phyloP scores from a whole-genome alignment of 2,329 filamentous ascomycete species.

The Periconia sp. region DNA sequence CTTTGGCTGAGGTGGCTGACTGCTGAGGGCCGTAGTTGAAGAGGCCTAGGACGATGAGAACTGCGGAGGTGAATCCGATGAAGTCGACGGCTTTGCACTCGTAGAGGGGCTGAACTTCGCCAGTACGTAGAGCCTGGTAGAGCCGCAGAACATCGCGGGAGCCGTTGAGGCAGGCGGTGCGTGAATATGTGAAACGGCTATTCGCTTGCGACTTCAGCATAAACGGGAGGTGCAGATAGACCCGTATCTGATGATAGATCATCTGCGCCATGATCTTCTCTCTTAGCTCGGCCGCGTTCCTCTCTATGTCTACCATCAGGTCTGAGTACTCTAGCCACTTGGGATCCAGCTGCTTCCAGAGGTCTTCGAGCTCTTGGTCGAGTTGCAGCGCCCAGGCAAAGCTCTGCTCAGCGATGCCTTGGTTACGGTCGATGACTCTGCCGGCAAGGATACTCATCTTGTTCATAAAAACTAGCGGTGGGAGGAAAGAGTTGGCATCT shows the following conservation, averaged over 20 bases:
- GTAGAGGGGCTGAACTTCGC: constrained; percentile 45
- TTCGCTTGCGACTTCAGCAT: constrained; percentile 49
- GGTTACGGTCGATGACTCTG: constrained; percentile 52
- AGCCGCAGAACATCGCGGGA: constrained; percentile 50
- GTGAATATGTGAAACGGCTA: constrained; percentile 46
- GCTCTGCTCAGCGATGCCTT: constrained; percentile 42
- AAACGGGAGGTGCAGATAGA: constrained; percentile 55
- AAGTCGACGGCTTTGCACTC: constrained; percentile 57
- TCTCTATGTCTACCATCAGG: constrained; percentile 32
- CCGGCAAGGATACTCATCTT: constrained; percentile 48
- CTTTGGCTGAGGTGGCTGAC: constrained; percentile 22
- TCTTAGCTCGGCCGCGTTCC: constrained; percentile 43
- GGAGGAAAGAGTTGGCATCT: constrained; percentile 26
- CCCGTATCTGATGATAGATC: constrained; percentile 52
- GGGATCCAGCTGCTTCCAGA: constrained; percentile 45
- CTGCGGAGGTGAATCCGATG: constrained; percentile 53
- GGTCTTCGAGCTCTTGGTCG: constrained; percentile 51
- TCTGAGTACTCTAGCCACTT: constrained; percentile 47
- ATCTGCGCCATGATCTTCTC: constrained; percentile 51
- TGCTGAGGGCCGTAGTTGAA: constrained; percentile 39
- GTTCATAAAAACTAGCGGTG: constrained; percentile 41
- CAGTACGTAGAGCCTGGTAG: constrained; percentile 47
- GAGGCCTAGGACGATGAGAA: constrained; percentile 52
- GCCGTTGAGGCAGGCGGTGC: constrained; percentile 48
- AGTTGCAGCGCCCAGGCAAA: constrained; percentile 49